Base-by-base conservation (phyloP, 768 basidiomycete genomes). In the Kwoniella dejecticola region DNA sequence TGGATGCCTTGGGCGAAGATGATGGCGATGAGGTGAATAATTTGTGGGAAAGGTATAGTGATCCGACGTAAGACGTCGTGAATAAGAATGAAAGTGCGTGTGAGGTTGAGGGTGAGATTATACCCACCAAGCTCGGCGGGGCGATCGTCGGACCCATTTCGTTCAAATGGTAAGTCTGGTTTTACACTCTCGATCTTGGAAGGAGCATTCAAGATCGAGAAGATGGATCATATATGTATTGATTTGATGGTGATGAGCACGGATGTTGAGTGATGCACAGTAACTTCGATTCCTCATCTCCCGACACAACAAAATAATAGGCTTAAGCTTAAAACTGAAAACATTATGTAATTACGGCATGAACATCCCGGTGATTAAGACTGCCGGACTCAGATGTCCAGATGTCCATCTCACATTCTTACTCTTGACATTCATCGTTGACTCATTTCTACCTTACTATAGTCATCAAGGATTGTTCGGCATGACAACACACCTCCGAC, bases 51-150 rank as follows among this genome's bases (percentile, higher is more conserved):
- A 90, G 69, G 79, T 95, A 95, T 38, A 95, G 82, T 5, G 88
- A 89, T 12, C 88, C 89, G 52, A 96, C 91, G 70, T 94, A 96
- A 53, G 83, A 82, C 21, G 80, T 61, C 1, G 85, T 85, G 70
- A 91, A 85, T 49, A 83, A 71, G 4, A 84, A 75, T 1, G 88
- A 85, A 17, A 88, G 78, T 1, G 81, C 46, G 66, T 89, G 86
- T 1, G 87, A 83, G 71, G 79, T 27, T 57, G 23, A 21, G 3
- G 75, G 52, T 2, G 70, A 52, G 2, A 74, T 60, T 38, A 53
- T 52, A 8, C 42, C 15, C 4, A 50, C 23, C 11, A 71, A 59
- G 7, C 29, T 23, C 0, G 61, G 24, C 15, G 62, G 66, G 2
- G 24, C 3, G 13, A 74, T 52, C 13, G 66, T 59, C 12, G 64